A percentile compares a stretch with the other conserved stretches of the same genome.
Evolutionary conservation across 306 rosid genomes (phyloP).

Genomic region (Crotalaria pallida): DNA sequence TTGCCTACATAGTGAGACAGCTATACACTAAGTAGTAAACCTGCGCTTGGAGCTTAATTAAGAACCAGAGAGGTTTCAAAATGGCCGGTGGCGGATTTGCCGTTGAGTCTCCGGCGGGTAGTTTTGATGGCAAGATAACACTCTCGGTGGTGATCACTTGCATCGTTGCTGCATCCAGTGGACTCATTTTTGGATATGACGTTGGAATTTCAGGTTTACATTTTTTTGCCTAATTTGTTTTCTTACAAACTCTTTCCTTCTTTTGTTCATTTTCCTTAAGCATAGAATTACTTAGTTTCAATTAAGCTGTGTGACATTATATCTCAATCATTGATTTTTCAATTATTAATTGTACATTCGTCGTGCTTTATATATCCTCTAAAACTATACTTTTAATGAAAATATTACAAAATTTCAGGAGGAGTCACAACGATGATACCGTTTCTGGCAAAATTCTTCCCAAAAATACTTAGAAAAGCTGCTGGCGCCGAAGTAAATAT

Average conservation of each 20-base stretch:
- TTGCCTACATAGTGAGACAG: not conserved
- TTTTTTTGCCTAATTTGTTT: not conserved
- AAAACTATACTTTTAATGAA: too few relatives aligned
- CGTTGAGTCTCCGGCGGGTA: constrained; percentile 16
- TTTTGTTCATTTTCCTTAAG: not conserved
- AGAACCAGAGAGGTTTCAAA: not conserved
- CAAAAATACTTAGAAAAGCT: constrained; percentile 33
- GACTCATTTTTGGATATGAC: constrained; percentile 70
- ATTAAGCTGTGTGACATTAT: too few relatives aligned
- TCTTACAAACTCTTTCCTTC: not conserved
- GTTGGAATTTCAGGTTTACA: constrained; percentile 56
- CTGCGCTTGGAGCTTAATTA: not conserved
- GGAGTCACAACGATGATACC: constrained; percentile 63
- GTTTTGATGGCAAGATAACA: constrained; percentile 43
- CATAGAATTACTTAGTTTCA: too few relatives aligned
- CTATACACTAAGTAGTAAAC: not conserved
- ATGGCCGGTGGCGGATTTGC: constrained; percentile 57
- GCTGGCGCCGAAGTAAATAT: constrained; percentile 27
- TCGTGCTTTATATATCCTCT: too few relatives aligned
- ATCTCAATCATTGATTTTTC: too few relatives aligned
- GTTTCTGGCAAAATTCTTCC: constrained; percentile 55
- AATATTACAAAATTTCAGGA: constrained; percentile 26
- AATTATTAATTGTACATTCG: too few relatives aligned
- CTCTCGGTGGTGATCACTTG: constrained; percentile 50
- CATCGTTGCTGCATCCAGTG: constrained; percentile 67